A percentile compares a stretch with the other conserved stretches of the same genome.
These are phyloP conservation scores for Colletotrichum siamense DNA, from an alignment of 2,329 filamentous ascomycete genomes.

Conservation along the genomic window DNA sequence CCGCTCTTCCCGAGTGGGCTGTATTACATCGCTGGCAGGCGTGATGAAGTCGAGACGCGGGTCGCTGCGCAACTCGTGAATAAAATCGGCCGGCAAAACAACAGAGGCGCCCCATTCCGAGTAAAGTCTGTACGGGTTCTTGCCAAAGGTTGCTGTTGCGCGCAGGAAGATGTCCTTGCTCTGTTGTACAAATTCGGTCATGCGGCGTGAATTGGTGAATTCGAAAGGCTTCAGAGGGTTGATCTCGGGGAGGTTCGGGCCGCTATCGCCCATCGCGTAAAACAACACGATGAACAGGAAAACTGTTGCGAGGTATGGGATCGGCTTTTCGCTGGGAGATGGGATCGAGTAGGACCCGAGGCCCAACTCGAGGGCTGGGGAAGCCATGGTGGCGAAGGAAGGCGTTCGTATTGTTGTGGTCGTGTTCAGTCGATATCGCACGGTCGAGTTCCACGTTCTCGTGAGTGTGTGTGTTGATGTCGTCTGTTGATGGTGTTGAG, in stretches of 20 bases:
- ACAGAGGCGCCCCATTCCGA: slow-evolving; percentile 1
- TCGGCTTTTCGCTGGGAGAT: not conserved
- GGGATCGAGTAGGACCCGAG: not conserved
- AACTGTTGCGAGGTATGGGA: not conserved
- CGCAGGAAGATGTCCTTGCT: not conserved
- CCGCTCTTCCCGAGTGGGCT: not conserved
- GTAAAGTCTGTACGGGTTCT: not conserved
- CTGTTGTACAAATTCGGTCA: not conserved
- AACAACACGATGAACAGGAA: not conserved
- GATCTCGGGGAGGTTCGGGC: not conserved
- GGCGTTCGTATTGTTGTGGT: not conserved
- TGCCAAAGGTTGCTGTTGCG: not conserved
- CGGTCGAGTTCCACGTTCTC: not conserved
- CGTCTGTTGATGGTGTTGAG: not conserved
- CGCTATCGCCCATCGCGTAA: not conserved
- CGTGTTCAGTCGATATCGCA: not conserved
- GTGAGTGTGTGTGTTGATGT: not conserved
- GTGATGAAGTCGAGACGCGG: not conserved
- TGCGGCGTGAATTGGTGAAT: not conserved
- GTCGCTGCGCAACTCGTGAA: slow-evolving; percentile 1
- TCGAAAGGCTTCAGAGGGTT: not conserved
- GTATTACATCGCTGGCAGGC: not conserved
- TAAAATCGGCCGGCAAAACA: not conserved
- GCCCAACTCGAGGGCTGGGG: not conserved
- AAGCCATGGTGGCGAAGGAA: not conserved